Base-by-base conservation (phyloP, 108 stramenopile genomes). In the Nannochloropsis salina region DNA sequence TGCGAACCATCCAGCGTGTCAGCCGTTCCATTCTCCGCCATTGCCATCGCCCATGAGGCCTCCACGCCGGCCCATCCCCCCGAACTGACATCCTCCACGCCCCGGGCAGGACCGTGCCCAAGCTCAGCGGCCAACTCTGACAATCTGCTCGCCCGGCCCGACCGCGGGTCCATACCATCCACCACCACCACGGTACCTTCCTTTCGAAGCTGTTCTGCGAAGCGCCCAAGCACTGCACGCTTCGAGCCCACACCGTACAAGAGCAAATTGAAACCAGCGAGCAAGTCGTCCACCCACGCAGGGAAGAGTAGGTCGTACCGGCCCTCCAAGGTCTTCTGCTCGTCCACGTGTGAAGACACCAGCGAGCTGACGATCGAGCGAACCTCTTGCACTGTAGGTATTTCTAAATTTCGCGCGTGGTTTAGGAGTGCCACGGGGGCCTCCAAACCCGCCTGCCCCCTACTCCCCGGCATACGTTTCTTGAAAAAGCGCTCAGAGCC, bases 281-380 rank as follows among this genome's bases (percentile, higher is more conserved):
- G 61, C 61, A 74, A 74, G n/a, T 74, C 61, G n/a, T 74, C 61
- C 61, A 74, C 61, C 61, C 61, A 74, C 61, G 61, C 61, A 74
- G 61, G 61, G n/a, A 74, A 74, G 0, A n/a, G 15, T 15, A n/a
- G 20, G n/a, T n/a, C 61, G n/a, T 74, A 74, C 61, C 61, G 61
- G n/a, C n/a, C 2, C 61, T 74, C 61, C 61, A 74, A 74, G 20
- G 15, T 74, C 6, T 74, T 74, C 61, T n/a, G 15, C n/a, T 74
- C 61, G n/a, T 74, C 61, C 61, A n/a, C 3, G 3, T 74, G 61
- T 15, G 61, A 74, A 74, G 61, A n/a, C 61, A 74, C 61, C 4
- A 74, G 61, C 5, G 61, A 74, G n/a, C 61, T n/a, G n/a, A 74
- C 61, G 6, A 74, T 74, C n/a, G 61, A 74, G n/a, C 61, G 61